Conservation (phyloP, 495 filamentous ascomycete genomes). For the Penicillium lividum region DNA sequence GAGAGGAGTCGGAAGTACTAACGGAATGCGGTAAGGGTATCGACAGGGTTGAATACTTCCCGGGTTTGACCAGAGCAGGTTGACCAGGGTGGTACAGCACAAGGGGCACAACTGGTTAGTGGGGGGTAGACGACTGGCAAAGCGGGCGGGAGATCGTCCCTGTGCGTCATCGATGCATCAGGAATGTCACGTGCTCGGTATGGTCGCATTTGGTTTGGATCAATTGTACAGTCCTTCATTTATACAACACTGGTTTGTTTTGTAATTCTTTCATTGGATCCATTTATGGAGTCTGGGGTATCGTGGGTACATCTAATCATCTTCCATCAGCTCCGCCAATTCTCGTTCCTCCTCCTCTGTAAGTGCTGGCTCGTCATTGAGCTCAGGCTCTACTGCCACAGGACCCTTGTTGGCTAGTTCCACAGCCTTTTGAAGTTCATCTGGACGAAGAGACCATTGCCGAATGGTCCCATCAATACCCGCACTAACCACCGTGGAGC, state of each 20-base stretch:
- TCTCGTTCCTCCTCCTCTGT: constrained; percentile 85
- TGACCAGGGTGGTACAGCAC: constrained; percentile 7
- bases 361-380: constrained; percentile 52
- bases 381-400: constrained; percentile 46
- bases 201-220: not conserved
- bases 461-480: constrained; percentile 87
- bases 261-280: not conserved
- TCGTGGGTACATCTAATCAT: constrained; percentile 35
- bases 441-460: constrained; percentile 69
- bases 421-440: constrained; percentile 63
- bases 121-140: constrained; percentile 16
- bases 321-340: constrained; percentile 83
- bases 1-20: constrained; percentile 20
- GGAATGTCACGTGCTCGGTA: constrained; percentile 29
- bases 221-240: no score
- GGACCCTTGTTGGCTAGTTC: constrained; percentile 57
- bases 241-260: not conserved
- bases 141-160: constrained; percentile 36
- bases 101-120: constrained; percentile 20
- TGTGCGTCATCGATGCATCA: constrained; percentile 43
- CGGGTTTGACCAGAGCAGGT: constrained; percentile 6
- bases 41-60: constrained; percentile 13
- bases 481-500: constrained; percentile 68
- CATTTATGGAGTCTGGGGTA: constrained; percentile 5
- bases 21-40: constrained; percentile 20